Evolutionary conservation across 108 stramenopile species (phyloP).

Genomic region (Cylindrotheca fusiformis): DNA sequence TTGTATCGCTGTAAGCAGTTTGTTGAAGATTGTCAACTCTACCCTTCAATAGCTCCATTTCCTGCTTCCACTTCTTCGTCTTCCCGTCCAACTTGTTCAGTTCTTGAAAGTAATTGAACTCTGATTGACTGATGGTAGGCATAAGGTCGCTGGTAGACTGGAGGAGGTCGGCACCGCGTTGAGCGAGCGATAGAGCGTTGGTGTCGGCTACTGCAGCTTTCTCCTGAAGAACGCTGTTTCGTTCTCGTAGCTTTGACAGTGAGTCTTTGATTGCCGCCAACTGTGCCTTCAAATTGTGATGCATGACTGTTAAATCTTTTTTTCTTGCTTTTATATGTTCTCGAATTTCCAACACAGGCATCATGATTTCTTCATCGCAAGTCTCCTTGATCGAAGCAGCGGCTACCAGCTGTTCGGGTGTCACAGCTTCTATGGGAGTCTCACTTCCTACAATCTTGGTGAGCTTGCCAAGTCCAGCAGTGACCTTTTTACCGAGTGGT

Average conservation of each 20-base stretch:
- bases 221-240: slow-evolving; percentile 29
- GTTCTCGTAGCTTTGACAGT: slow-evolving; percentile 36
- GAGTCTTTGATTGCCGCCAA: slow-evolving; percentile 38
- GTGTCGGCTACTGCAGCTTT: slow-evolving; percentile 34
- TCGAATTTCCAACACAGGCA: slow-evolving; percentile 69
- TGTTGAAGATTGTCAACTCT: slow-evolving; percentile 7
- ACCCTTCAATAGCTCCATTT: slow-evolving; percentile 20
- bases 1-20: slow-evolving; percentile 5
- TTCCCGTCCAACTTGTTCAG: slow-evolving; percentile 43
- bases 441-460: slow-evolving; percentile 68
- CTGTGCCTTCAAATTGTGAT: slow-evolving; percentile 46
- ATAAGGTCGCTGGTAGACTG: slow-evolving; percentile 57
- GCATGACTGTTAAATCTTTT: slow-evolving; percentile 38
- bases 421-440: slow-evolving; percentile 45
- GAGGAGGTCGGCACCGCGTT: slow-evolving; percentile 60
- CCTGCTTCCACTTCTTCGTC: slow-evolving; percentile 48
- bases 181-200: slow-evolving; percentile 44
- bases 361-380: slow-evolving; percentile 60
- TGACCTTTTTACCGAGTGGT: slow-evolving; percentile 50
- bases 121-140: slow-evolving; percentile 72
- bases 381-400: slow-evolving; percentile 53
- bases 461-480: slow-evolving; percentile 54
- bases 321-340: slow-evolving; percentile 40
- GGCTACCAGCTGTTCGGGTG: slow-evolving; percentile 58
- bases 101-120: slow-evolving; percentile 67